Evolutionary conservation across 192 early-diverging fungal genomes (phyloP).

Genomic region (Gonapodya sp.): DNA sequence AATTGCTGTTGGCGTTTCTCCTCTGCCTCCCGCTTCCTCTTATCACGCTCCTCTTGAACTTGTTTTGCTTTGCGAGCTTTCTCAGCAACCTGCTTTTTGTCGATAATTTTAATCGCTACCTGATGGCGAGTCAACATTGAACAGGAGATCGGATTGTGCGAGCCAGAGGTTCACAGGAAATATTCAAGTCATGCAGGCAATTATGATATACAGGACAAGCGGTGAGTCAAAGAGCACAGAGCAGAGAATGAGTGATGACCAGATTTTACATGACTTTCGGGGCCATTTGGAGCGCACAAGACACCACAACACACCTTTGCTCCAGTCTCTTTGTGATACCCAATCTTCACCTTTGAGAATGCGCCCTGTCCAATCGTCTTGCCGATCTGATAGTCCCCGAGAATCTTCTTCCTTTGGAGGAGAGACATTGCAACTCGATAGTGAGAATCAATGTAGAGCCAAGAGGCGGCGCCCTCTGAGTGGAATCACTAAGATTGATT

Average conservation of each 20-base stretch:
- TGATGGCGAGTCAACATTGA: constrained; percentile 6
- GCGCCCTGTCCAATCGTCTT: constrained; percentile 53
- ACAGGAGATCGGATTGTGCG: background rate
- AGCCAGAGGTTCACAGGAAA: background rate
- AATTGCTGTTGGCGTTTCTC: constrained; percentile 19
- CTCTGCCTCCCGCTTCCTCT: constrained; percentile 17
- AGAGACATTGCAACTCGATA: too few relatives aligned
- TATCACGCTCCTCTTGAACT: constrained; percentile 25
- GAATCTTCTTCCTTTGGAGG: background rate
- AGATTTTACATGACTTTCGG: too few relatives aligned
- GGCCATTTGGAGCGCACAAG: background rate
- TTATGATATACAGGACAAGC: too few relatives aligned
- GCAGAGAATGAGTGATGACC: too few relatives aligned
- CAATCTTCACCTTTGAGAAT: constrained; percentile 59
- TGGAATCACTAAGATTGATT: too few relatives aligned
- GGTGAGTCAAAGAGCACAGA: too few relatives aligned
- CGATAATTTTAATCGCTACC: constrained; percentile 53
- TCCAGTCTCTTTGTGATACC: constrained; percentile 41
- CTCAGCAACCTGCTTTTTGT: constrained; percentile 45
- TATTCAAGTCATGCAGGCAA: too few relatives aligned
- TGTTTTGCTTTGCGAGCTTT: constrained; percentile 31
- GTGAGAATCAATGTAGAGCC: too few relatives aligned
- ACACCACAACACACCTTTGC: constrained; percentile 38
- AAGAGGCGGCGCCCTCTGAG: too few relatives aligned
- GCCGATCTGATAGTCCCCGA: background rate